Conservation (phyloP, 306 rosid species). For the Oxytropis ochrocephala region DNA sequence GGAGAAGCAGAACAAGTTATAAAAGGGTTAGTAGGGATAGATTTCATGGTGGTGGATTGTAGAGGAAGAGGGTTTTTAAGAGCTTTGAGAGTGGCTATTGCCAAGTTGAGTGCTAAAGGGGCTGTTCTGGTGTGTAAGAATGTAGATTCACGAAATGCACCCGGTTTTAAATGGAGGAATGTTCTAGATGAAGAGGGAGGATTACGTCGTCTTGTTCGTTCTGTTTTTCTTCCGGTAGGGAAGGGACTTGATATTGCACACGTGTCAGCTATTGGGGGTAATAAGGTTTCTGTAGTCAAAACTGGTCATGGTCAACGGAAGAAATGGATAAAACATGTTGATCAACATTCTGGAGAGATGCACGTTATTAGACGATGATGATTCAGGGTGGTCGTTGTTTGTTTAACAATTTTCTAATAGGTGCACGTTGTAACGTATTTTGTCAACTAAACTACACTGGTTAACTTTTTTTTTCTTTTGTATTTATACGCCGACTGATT, state of each 20-base stretch:
- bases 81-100: slow-evolving; percentile 31
- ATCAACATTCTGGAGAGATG: slow-evolving; percentile 73
- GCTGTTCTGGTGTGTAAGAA: slow-evolving; percentile 77
- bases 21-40: slow-evolving; percentile 46
- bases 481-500: not conserved
- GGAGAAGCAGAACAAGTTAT: slow-evolving; percentile 70
- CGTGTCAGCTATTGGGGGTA: slow-evolving; percentile 44
- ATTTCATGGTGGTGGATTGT: slow-evolving; percentile 82
- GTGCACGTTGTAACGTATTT: not conserved
- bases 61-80: slow-evolving; percentile 32
- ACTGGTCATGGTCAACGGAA: not conserved
- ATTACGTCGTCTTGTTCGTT: slow-evolving; percentile 49
- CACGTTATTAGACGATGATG: slow-evolving; percentile 55
- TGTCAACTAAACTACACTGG: not conserved
- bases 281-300: slow-evolving; percentile 3
- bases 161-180: slow-evolving; percentile 55
- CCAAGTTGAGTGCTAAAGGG: slow-evolving; percentile 49
- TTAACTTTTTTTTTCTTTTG: not conserved
- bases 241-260: slow-evolving; percentile 81
- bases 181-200: slow-evolving; percentile 41
- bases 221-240: slow-evolving; percentile 90
- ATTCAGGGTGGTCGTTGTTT: not conserved
- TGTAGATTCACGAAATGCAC: slow-evolving; percentile 23
- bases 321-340: slow-evolving; percentile 74
- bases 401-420: too few species aligned